Evolutionary conservation across 23 red algal species (phyloP), one percentile per base, ranked within the genome.

Genomic region (Cyanidioschyzon merolae): DNA sequence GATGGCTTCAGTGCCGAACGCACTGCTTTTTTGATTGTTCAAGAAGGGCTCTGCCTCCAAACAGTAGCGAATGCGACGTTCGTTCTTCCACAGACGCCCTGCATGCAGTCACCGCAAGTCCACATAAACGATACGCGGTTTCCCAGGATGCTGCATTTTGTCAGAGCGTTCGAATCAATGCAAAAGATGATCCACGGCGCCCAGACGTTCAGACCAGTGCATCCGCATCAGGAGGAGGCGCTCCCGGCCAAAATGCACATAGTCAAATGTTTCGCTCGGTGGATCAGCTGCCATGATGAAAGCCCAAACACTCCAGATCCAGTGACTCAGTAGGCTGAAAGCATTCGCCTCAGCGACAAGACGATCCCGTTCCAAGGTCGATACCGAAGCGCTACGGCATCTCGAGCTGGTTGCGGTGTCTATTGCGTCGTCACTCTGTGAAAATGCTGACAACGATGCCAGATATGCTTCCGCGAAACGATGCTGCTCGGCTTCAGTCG

Each of bases 301-400:
- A 3, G 63, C 63, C 63, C 63, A 71, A 17, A 71, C 63, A 27
- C 63, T 35, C 63, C 63, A 71, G n/a, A 71, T 32, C 63, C 63
- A 71, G 63, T 71, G 63, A 71, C 63, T 71, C 12, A 71, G 63
- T 27, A 71, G 29, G 32, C 63, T 71, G 29, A 32, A 71, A 25
- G 63, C 63, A 32, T 71, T 35, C 32, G 63, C 63, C 63, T 71
- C 63, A 35, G 12, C 7, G 7, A 71, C 63, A 7, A 71, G 32
- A 32, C 63, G 63, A 54, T 54, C 45, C 45, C 12, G 7, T 7
- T 21, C 7, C 21, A 54, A 54, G 7, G 12, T 7, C 45, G 45
- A 15, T 21, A 15, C 45, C 2, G 21, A 71, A 7, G 16, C 63
- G 12, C 12, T 54, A 7, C 45, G 45, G 21, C 45, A 54, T 7